Evolutionary conservation across 345 rosid species (phyloP).

Genomic region (Acer campestre): DNA sequence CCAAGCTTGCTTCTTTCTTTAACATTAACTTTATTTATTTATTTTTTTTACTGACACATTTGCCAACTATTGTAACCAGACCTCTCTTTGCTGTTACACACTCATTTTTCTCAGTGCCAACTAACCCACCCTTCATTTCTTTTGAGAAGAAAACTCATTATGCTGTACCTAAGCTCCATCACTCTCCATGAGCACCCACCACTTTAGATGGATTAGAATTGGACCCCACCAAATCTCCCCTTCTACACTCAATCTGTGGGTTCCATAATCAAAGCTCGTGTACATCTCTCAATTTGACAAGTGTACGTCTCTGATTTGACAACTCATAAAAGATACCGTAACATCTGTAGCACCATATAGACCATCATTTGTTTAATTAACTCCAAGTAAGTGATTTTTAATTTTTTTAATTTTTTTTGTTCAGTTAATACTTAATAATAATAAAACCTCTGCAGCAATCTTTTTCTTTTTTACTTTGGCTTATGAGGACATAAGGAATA

Average conservation of each 20-base stretch:
- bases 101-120: constrained; percentile 62
- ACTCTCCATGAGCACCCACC: constrained; percentile 41
- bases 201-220: neutral
- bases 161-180: constrained; percentile 40
- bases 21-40: constrained; percentile 28
- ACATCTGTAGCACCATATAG: neutral
- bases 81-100: constrained; percentile 80
- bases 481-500: constrained; percentile 46
- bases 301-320: constrained; percentile 26
- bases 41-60: constrained; percentile 61
- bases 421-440: too few species aligned
- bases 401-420: neutral
- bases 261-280: neutral
- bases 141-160: constrained; percentile 28
- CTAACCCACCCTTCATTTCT: constrained; percentile 48
- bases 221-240: constrained; percentile 28
- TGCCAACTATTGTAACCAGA: constrained; percentile 75
- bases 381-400: neutral
- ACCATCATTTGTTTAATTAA: constrained; percentile 14
- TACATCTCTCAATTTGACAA: neutral
- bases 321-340: constrained; percentile 11
- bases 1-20: constrained; percentile 62
- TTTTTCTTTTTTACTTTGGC: constrained; percentile 25
- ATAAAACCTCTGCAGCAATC: constrained; percentile 27
- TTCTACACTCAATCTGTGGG: constrained; percentile 21